phyloP scores from a whole-genome alignment of 192 early-diverging fungal genomes.

The Coemansia reversa region DNA sequence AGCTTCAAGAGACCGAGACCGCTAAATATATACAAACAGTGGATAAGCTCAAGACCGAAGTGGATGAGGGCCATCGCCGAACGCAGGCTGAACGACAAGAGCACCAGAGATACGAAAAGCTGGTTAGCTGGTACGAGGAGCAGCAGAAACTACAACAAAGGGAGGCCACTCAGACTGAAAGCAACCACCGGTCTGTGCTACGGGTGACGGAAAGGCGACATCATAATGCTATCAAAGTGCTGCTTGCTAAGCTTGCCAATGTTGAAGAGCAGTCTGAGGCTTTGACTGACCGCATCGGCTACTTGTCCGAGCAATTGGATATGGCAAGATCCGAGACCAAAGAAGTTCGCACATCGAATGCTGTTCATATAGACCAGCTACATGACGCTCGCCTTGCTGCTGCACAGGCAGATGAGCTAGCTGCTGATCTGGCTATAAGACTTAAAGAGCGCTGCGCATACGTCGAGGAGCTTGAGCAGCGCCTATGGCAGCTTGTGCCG shows the following conservation, averaged over 20 bases:
- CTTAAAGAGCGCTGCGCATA: constrained; percentile 20
- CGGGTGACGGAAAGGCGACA: constrained; percentile 20
- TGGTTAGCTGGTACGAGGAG: constrained; percentile 23
- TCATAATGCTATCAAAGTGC: constrained; percentile 8
- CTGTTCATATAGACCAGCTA: constrained; percentile 10
- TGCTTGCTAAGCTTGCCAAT: constrained; percentile 12
- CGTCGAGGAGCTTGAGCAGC: constrained; percentile 29
- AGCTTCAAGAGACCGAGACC: constrained; percentile 26
- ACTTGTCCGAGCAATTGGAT: constrained; percentile 26
- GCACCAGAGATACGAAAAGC: constrained; percentile 12
- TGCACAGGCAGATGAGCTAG: constrained; percentile 4
- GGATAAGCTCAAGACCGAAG: constrained; percentile 11
- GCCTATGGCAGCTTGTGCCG: constrained; percentile 1
- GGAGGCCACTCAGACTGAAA: constrained; percentile 2
- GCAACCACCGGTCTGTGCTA: constrained; percentile 16
- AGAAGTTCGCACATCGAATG: constrained; percentile 2
- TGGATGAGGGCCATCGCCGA: constrained; percentile 23
- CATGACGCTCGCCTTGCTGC: constrained; percentile 18
- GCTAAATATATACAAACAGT: constrained; percentile 13
- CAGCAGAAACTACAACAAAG: constrained; percentile 16
- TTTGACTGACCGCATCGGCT: constrained; percentile 12
- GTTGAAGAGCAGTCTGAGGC: constrained; percentile 19
- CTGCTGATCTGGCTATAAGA: constrained; percentile 13
- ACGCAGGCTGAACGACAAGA: constrained; percentile 8
- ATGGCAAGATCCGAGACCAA: constrained; percentile 3